These are phyloP conservation scores for Aspergillus floridensis DNA, from an alignment of 2,329 filamentous ascomycete genomes.

Conservation along the genomic window DNA sequence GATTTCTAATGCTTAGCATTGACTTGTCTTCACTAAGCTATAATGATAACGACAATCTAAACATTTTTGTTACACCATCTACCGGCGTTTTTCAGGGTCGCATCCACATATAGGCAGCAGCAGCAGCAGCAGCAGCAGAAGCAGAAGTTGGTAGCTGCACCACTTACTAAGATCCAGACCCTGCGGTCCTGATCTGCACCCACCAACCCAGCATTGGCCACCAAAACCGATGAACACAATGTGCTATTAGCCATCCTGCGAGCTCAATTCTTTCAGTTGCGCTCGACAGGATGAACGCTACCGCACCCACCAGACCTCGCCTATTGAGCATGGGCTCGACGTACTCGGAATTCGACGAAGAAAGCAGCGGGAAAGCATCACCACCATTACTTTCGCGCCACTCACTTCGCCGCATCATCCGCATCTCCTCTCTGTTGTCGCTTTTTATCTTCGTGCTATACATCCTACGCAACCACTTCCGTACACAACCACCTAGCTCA, in stretches of 20 bases:
- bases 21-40: not conserved
- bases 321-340: not conserved
- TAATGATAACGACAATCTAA: not conserved
- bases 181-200: not conserved
- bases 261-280: too few relatives aligned
- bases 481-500: not conserved
- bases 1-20: not conserved
- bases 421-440: not conserved
- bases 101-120: not conserved
- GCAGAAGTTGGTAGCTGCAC: too few relatives aligned
- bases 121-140: not conserved
- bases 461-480: not conserved
- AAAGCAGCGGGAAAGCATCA: not conserved
- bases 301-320: not conserved
- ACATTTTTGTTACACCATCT: not conserved
- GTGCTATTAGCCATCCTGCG: not conserved
- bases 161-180: not conserved
- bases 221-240: not conserved
- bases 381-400: not conserved
- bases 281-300: not conserved
- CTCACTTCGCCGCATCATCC: not conserved
- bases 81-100: not conserved
- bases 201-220: not conserved
- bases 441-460: not conserved
- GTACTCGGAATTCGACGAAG: not conserved